A percentile compares a stretch with the other conserved stretches of the same genome.
Evolutionary conservation across 306 rosid species (phyloP).

Genomic region (Hippophae gyantsensis): DNA sequence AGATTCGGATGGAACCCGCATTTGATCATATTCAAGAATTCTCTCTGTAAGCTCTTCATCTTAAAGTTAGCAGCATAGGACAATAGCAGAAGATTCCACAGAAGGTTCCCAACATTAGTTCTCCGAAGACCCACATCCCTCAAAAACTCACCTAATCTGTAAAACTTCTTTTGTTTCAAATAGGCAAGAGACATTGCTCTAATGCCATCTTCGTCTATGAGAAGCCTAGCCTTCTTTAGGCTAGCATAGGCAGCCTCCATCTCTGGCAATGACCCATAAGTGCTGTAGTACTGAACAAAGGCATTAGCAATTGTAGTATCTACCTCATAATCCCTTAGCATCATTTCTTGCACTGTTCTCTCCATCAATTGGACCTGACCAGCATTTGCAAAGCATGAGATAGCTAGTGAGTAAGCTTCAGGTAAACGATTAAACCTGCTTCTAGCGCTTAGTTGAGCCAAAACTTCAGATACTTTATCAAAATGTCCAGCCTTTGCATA

Average conservation of each 20-base stretch:
- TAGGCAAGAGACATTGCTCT: conserved; percentile 61
- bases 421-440: conserved; percentile 36
- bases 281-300: conserved; percentile 40
- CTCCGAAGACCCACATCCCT: conserved; percentile 72
- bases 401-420: conserved; percentile 53
- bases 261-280: conserved; percentile 57
- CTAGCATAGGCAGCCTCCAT: conserved; percentile 68
- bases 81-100: conserved; percentile 77
- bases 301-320: conserved; percentile 50
- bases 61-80: conserved; percentile 84
- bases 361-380: conserved; percentile 81
- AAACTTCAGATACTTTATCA: not conserved
- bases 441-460: conserved; percentile 25
- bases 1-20: conserved; percentile 67
- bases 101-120: conserved; percentile 62
- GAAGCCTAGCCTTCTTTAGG: conserved; percentile 52
- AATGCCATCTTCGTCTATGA: conserved; percentile 49
- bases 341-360: conserved; percentile 44
- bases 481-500: not conserved
- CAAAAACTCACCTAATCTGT: conserved; percentile 61
- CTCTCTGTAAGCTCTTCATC: conserved; percentile 85
- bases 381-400: conserved; percentile 61
- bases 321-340: conserved; percentile 40
- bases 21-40: conserved; percentile 67
- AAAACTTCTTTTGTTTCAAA: conserved; percentile 41